phyloP scores from a whole-genome alignment of 352 stramenopile species.

The Globisporangium irregulare region DNA sequence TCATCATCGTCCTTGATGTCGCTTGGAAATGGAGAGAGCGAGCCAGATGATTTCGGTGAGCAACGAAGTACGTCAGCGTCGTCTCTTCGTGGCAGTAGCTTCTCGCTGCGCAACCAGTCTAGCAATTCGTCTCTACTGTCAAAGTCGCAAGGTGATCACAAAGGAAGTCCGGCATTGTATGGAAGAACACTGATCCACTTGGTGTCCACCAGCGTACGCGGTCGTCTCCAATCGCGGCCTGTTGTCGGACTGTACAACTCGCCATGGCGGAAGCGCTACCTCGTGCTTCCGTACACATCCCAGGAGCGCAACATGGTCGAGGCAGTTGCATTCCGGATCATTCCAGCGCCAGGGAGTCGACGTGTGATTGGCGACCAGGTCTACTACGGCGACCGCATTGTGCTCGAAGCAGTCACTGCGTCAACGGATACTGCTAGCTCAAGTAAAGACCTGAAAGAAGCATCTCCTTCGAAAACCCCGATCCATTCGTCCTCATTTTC shows the following conservation, averaged over 20 bases:
- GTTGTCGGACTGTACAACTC: constrained; percentile 79
- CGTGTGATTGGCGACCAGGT: constrained; percentile 61
- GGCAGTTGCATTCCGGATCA: constrained; percentile 70
- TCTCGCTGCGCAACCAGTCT: constrained; percentile 11
- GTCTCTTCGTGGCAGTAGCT: constrained; percentile 20
- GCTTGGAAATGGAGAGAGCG: constrained; percentile 28
- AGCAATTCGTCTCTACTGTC: constrained; percentile 9
- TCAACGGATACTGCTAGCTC: background rate
- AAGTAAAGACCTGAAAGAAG: constrained; percentile 8
- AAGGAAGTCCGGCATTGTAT: constrained; percentile 51
- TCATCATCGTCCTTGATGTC: constrained; percentile 54
- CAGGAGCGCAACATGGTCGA: constrained; percentile 68
- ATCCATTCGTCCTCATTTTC: constrained; percentile 6
- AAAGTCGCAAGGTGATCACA: constrained; percentile 22
- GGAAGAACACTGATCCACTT: constrained; percentile 68
- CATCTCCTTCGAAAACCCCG: constrained; percentile 16
- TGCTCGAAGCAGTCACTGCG: constrained; percentile 48
- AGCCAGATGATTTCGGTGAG: constrained; percentile 26
- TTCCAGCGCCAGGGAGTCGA: constrained; percentile 54
- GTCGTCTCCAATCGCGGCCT: constrained; percentile 66
- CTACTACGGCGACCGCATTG: constrained; percentile 77
- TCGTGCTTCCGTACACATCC: constrained; percentile 71
- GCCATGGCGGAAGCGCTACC: constrained; percentile 79
- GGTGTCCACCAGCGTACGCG: constrained; percentile 69
- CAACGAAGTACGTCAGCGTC: constrained; percentile 23